Evolutionary conservation across 2,329 filamentous ascomycete species (phyloP), one percentile per base, ranked within the genome.

Genomic region (Pseudonectria buxi): DNA sequence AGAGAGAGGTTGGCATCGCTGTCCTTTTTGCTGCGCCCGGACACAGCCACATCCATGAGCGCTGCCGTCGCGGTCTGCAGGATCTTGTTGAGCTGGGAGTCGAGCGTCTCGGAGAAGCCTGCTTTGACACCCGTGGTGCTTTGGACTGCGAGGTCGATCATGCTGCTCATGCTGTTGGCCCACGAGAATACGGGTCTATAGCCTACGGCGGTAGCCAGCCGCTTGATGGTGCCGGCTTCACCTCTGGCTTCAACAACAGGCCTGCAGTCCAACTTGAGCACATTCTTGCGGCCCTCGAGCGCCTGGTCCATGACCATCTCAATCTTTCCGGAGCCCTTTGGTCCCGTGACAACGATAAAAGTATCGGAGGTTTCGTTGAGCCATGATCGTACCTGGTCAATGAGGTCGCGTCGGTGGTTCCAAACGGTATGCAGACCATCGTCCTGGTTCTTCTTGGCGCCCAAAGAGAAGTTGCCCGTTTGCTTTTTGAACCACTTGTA

Each of bases 141-240:
- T 58, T 95, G 90, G 2, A 92, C 86, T 14, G 90, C 92, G 26
- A 96, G 74, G 50, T 96, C 92, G 45, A 95, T 71, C 63, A 95
- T 77, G 57, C 88, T 94, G 62, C 86, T 94, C 46, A 96, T 78
- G 53, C 81, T 95, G 61, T 96, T 95, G 64, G 94, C 84, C 86
- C 89, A 96, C 0, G 86, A 94, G 58, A 98, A 98, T 0, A 98
- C 79, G 0, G 92, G 92, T 7, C 85, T 74, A 56, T 95, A 96
- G 7, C 92, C 90, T 32, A 96, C 89, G 45, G 89, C 78, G 2
- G 70, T 65, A 1, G 90, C 92, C 6, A 92, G 80, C 27, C 83
- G 80, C 41, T 78, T 78, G 51, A 98, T 95, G 1, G 86, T 95
- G 3, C 81, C 78, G 7, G 81, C 81, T 54, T 98, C 92, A 5